These are phyloP conservation scores for Silene uniflora DNA, from an alignment of 148 eudicot genomes.

Conservation along the genomic window DNA sequence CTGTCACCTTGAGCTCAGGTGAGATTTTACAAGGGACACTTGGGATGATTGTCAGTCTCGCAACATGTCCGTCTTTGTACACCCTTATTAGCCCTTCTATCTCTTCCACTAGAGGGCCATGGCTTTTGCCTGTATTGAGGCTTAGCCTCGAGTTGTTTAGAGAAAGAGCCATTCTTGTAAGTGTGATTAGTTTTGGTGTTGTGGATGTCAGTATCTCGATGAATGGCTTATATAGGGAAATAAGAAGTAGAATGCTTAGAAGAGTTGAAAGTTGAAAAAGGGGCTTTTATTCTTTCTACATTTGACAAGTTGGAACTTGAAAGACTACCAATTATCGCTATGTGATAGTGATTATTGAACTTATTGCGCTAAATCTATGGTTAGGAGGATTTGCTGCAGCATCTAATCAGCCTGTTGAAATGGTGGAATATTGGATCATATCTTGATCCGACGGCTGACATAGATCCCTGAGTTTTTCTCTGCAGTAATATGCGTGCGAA, in stretches of 20 bases:
- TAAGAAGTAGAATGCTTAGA: constrained; percentile 18
- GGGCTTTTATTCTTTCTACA: constrained; percentile 22
- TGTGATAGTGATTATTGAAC: neutral
- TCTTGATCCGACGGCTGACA: constrained; percentile 13
- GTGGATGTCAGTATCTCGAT: constrained; percentile 15
- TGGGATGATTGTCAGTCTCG: constrained; percentile 43
- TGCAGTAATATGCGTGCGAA: constrained; percentile 11
- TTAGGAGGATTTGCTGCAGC: constrained; percentile 1
- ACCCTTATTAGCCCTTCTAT: constrained; percentile 52
- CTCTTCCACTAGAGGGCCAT: constrained; percentile 37
- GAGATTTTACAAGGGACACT: constrained; percentile 32
- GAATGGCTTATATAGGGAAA: constrained; percentile 22
- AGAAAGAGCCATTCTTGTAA: constrained; percentile 26
- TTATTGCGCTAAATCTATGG: constrained; percentile 2
- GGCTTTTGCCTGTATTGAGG: constrained; percentile 19
- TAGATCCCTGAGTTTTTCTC: neutral
- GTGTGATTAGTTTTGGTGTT: constrained; percentile 14
- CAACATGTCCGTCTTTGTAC: constrained; percentile 43
- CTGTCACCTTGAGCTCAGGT: constrained; percentile 33
- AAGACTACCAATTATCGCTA: neutral
- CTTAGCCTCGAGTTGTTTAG: constrained; percentile 20
- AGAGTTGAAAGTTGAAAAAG: constrained; percentile 21
- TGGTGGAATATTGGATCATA: constrained; percentile 17
- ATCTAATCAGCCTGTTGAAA: constrained; percentile 23
- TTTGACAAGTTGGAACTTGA: constrained; percentile 21